Evolutionary conservation across 2,329 filamentous ascomycete genomes (phyloP).

Genomic region (Helminthosporium solani): DNA sequence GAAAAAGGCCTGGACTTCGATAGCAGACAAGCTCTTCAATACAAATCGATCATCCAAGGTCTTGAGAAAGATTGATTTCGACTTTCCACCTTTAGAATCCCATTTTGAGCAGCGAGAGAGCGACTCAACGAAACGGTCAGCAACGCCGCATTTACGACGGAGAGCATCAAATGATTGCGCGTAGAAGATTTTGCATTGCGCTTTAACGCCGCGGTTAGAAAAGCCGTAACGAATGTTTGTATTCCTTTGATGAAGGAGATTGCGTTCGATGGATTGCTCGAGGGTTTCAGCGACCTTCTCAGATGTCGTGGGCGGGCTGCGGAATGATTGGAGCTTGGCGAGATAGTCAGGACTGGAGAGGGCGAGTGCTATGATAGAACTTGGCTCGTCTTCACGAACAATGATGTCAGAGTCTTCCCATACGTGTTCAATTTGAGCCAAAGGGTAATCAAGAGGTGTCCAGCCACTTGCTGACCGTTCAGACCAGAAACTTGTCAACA

Average conservation of each 20-base stretch:
- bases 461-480: slow-evolving; percentile 95
- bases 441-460: slow-evolving; percentile 87
- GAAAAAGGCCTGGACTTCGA: slow-evolving; percentile 92
- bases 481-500: slow-evolving; percentile 97
- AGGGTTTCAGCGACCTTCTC: slow-evolving; percentile 23
- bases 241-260: slow-evolving; percentile 78
- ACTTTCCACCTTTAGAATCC: slow-evolving; percentile 97
- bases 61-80: slow-evolving; percentile 95
- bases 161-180: slow-evolving; percentile 97
- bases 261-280: slow-evolving; percentile 73
- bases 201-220: slow-evolving; percentile 86
- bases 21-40: slow-evolving; percentile 83
- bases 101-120: slow-evolving; percentile 94
- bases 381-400: slow-evolving; percentile 94
- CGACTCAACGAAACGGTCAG: slow-evolving; percentile 92
- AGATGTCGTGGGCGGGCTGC: slow-evolving; percentile 35
- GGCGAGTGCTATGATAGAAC: slow-evolving; percentile 91
- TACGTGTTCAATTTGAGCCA: slow-evolving; percentile 80
- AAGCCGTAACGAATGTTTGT: slow-evolving; percentile 97
- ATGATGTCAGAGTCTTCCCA: slow-evolving; percentile 97
- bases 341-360: slow-evolving; percentile 86
- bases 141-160: slow-evolving; percentile 85
- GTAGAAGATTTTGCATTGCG: slow-evolving; percentile 98
- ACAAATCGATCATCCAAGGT: slow-evolving; percentile 93
- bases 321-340: slow-evolving; percentile 71